A percentile compares a stretch with the other conserved stretches of the same genome.
These are phyloP conservation scores for Myxozyma neotropica DNA, from an alignment of 805 yeast genomes.

Conservation along the genomic window DNA sequence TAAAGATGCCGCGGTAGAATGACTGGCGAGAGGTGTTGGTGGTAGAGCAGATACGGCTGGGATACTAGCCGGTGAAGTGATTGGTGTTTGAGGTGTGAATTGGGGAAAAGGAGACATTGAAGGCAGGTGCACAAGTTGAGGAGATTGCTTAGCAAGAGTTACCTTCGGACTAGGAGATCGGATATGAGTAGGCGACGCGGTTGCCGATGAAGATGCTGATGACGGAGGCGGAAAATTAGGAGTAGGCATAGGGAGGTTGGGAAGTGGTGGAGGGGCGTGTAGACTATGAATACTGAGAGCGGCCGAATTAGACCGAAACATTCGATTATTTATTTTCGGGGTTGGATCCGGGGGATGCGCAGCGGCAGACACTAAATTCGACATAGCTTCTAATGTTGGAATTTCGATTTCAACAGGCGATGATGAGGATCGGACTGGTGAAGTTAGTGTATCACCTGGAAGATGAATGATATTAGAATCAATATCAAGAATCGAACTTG, in stretches of 20 bases:
- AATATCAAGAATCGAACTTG: neutral
- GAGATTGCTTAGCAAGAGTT: neutral
- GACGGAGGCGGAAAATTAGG: constrained; percentile 2
- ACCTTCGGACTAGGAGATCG: constrained; percentile 9
- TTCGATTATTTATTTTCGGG: constrained; percentile 35
- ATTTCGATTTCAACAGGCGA: constrained; percentile 39
- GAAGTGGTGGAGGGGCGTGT: constrained; percentile 15
- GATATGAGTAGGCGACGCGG: neutral
- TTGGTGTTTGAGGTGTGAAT: constrained; percentile 1
- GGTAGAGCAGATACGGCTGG: neutral
- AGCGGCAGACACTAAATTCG: constrained; percentile 26
- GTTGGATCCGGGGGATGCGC: constrained; percentile 13
- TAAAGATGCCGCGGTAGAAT: neutral
- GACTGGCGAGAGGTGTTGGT: neutral
- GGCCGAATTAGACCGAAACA: constrained; percentile 35
- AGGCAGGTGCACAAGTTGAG: neutral
- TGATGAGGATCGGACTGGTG: constrained; percentile 12
- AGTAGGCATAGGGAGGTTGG: constrained; percentile 9
- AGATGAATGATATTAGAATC: constrained; percentile 14
- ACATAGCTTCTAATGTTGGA: constrained; percentile 38
- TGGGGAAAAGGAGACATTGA: constrained; percentile 2
- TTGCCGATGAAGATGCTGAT: constrained; percentile 1
- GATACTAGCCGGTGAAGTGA: neutral
- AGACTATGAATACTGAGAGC: constrained; percentile 11
- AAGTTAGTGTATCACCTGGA: neutral